A percentile compares a stretch with the other conserved stretches of the same genome.
These are phyloP conservation scores for Salix koriyanagi DNA, from an alignment of 345 rosid species.

Conservation along the genomic window DNA sequence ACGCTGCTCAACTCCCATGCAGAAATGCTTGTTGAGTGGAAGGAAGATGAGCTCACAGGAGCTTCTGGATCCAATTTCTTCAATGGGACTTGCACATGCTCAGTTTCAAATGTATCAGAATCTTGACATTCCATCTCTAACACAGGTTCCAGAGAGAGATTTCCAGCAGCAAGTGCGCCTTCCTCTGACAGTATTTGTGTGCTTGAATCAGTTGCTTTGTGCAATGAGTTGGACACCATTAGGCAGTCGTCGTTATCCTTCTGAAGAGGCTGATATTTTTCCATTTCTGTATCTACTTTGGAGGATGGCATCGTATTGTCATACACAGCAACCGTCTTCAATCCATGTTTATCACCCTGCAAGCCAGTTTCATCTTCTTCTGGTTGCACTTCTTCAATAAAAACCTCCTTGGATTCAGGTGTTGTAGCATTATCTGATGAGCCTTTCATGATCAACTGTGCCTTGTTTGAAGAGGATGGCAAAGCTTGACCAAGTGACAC, in stretches of 20 bases:
- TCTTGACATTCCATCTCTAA: constrained; percentile 12
- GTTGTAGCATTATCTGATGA: constrained; percentile 14
- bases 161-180: constrained; percentile 7
- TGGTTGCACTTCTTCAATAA: constrained; percentile 10
- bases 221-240: constrained; percentile 8
- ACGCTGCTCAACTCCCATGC: constrained; percentile 35
- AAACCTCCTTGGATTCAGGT: constrained; percentile 20
- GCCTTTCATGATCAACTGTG: constrained; percentile 11
- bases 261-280: constrained; percentile 16
- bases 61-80: constrained; percentile 19
- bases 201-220: constrained; percentile 19
- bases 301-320: constrained; percentile 10
- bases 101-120: constrained; percentile 19
- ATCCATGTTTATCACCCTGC: constrained; percentile 15
- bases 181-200: constrained; percentile 5
- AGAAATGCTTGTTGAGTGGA: constrained; percentile 22
- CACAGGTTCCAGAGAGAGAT: constrained; percentile 13
- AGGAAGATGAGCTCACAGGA: constrained; percentile 7
- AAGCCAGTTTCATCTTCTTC: background rate
- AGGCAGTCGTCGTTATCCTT: constrained; percentile 5
- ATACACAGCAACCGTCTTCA: background rate
- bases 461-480: constrained; percentile 28
- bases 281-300: constrained; percentile 13
- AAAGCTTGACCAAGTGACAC: constrained; percentile 19
- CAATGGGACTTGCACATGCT: constrained; percentile 5